phyloP scores from a whole-genome alignment of 2,329 filamentous ascomycete species.

The Metarhizium album region DNA sequence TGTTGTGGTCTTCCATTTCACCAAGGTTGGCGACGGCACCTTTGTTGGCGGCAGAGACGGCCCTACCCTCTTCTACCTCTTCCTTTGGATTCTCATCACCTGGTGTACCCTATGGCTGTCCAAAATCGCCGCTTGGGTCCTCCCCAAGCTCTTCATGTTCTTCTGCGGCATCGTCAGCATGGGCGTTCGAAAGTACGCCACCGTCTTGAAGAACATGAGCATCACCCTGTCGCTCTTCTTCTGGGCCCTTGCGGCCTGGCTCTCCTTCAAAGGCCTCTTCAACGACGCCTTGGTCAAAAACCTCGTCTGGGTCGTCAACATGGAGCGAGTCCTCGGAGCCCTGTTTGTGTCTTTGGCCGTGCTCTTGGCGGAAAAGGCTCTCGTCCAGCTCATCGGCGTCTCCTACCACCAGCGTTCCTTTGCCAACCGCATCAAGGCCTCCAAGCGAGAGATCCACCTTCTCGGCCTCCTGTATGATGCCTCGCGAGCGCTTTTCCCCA shows the following conservation, averaged over 20 bases:
- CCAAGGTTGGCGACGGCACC: slow-evolving; percentile 6
- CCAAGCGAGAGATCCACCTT: slow-evolving; percentile 75
- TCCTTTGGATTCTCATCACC: slow-evolving; percentile 58
- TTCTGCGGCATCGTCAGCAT: slow-evolving; percentile 58
- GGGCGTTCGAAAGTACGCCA: slow-evolving; percentile 60
- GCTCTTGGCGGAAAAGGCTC: slow-evolving; percentile 64
- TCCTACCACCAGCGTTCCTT: slow-evolving; percentile 81
- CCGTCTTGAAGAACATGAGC: slow-evolving; percentile 52
- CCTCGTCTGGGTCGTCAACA: slow-evolving; percentile 42
- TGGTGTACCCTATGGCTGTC: slow-evolving; percentile 59
- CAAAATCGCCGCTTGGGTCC: slow-evolving; percentile 50
- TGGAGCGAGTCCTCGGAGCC: slow-evolving; percentile 57
- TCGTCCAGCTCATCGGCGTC: slow-evolving; percentile 76
- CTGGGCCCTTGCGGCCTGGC: slow-evolving; percentile 52
- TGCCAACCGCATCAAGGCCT: slow-evolving; percentile 72
- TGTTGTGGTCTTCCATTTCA: slow-evolving; percentile 43
- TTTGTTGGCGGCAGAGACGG: slow-evolving; percentile 16
- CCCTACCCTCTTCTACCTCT: slow-evolving; percentile 48
- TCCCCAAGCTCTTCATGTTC: slow-evolving; percentile 56
- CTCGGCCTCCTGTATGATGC: slow-evolving; percentile 83
- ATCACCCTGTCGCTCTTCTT: slow-evolving; percentile 59
- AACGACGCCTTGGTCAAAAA: slow-evolving; percentile 17
- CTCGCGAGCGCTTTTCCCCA: slow-evolving; percentile 77
- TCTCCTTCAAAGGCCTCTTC: slow-evolving; percentile 50
- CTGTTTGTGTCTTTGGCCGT: slow-evolving; percentile 58